Conservation (phyloP, 441 rosid genomes). For the Mallotus japonicus region DNA sequence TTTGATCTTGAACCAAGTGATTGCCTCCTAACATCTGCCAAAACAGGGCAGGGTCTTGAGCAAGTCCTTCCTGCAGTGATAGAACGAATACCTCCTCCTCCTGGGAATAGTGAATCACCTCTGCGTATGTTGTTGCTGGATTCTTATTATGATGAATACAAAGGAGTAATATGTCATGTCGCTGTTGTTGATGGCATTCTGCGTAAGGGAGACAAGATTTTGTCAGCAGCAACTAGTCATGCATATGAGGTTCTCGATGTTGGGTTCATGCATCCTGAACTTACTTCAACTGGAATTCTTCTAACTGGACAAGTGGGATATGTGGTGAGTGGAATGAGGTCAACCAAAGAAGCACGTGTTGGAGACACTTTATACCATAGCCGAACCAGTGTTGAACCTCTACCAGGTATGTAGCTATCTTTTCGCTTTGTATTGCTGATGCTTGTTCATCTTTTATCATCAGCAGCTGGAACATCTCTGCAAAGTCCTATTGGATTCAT, state of each 20-base stretch:
- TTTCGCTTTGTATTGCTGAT: not conserved
- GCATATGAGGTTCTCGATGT: constrained; percentile 80
- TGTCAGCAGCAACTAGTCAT: constrained; percentile 80
- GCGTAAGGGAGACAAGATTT: constrained; percentile 83
- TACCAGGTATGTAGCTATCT: constrained; percentile 63
- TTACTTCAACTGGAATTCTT: constrained; percentile 85
- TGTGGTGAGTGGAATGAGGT: constrained; percentile 93
- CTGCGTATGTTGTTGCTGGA: constrained; percentile 92
- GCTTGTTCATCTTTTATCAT: not conserved
- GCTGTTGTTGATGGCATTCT: constrained; percentile 87
- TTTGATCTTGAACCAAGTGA: constrained; percentile 82
- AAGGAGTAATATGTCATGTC: constrained; percentile 91
- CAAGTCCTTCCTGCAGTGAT: constrained; percentile 91
- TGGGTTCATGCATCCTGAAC: constrained; percentile 96
- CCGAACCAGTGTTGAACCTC: constrained; percentile 65
- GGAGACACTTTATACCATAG: constrained; percentile 78
- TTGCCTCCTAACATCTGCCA: constrained; percentile 89
- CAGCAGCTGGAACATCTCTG: not conserved
- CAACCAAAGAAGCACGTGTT: constrained; percentile 93
- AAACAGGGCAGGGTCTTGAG: constrained; percentile 93
- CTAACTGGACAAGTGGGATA: constrained; percentile 96
- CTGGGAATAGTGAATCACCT: constrained; percentile 61
- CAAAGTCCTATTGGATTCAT: not conserved
- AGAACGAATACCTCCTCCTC: constrained; percentile 81
- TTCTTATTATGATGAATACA: constrained; percentile 90